Evolutionary conservation across 2,329 filamentous ascomycete genomes (phyloP), one percentile per base, ranked within the genome.

Genomic region (Xylariaceae sp.): DNA sequence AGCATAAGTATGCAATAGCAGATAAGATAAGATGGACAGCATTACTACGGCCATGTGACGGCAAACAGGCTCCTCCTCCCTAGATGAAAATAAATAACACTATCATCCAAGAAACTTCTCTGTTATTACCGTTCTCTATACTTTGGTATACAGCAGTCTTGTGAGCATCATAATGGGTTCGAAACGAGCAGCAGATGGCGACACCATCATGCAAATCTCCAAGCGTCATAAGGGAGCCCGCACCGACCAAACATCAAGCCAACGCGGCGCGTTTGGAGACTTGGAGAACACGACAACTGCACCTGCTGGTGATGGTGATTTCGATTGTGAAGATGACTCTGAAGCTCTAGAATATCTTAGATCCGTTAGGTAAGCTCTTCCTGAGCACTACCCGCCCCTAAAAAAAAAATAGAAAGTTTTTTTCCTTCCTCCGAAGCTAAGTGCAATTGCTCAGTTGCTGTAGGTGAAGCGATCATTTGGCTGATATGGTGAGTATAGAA

Each of bases 401-500:
- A 8, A 30, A 7, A 7, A 30, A 30, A 8, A 7, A 30, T 10
- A 26, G 13, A 37, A 33, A 1, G 23, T 59, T 43, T 55, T 46
- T 9, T 48, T 53, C 53, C 30, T 23, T 51, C 21, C 27, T 40
- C 21, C 44, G 29, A 61, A 29, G 64, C 65, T 67, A 64, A 69
- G 64, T 46, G 53, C 24, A 44, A 42, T 23, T 55, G 26, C 52
- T 36, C 51, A 56, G 57, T 55, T 44, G 37, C 35, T 55, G 35
- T 53, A 46, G 50, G 43, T 57, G 49, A 59, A 51, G 32, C 48
- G 58, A 57, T 74, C 40, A 26, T 43, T 53, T 50, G 67, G 54
- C 80, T 82, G 74, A 81, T 80, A 68, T 77, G 73, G 73, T 78
- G 75, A 78, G 75, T 77, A 68, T 66, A 94, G 90, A 75, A 81